These are phyloP conservation scores for Sporisorium exsertum DNA, from an alignment of 1,284 basidiomycete species.

Conservation along the genomic window DNA sequence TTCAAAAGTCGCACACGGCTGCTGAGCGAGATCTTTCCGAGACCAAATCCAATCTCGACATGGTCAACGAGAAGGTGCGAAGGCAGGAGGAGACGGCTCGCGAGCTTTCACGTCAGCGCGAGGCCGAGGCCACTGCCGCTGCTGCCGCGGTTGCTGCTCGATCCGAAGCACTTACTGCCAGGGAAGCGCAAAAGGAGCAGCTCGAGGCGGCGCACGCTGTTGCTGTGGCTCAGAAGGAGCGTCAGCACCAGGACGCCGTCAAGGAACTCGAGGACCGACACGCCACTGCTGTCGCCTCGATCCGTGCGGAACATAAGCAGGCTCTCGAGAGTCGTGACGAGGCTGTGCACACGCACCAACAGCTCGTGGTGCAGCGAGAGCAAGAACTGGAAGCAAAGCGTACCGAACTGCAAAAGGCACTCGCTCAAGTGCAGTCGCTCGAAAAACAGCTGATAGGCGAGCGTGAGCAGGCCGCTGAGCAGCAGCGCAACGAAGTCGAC, in stretches of 20 bases:
- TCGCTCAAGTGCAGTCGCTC: slow-evolving; percentile 8
- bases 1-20: slow-evolving; percentile 31
- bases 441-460: slow-evolving; percentile 26
- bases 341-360: slow-evolving; percentile 26
- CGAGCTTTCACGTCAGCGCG: slow-evolving; percentile 39
- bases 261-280: slow-evolving; percentile 52
- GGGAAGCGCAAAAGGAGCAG: slow-evolving; percentile 47
- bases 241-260: slow-evolving; percentile 42
- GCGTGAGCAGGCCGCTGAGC: slow-evolving; percentile 25
- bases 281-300: slow-evolving; percentile 25
- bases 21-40: slow-evolving; percentile 40
- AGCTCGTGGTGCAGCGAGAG: slow-evolving; percentile 25
- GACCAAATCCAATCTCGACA: slow-evolving; percentile 36
- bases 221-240: slow-evolving; percentile 43
- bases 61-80: slow-evolving; percentile 49
- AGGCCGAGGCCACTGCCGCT: slow-evolving; percentile 45
- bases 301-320: slow-evolving; percentile 44
- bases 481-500: slow-evolving; percentile 22
- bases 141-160: slow-evolving; percentile 46
- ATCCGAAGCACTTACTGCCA: slow-evolving; percentile 46
- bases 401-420: slow-evolving; percentile 18
- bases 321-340: slow-evolving; percentile 42
- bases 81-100: slow-evolving; percentile 41
- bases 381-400: slow-evolving; percentile 28
- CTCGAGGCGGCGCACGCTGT: slow-evolving; percentile 39